A percentile compares a stretch with the other conserved stretches of the same genome.
Evolutionary conservation across 305 asterid species (phyloP).

Genomic region (Fraxinus xanthoxyloides): DNA sequence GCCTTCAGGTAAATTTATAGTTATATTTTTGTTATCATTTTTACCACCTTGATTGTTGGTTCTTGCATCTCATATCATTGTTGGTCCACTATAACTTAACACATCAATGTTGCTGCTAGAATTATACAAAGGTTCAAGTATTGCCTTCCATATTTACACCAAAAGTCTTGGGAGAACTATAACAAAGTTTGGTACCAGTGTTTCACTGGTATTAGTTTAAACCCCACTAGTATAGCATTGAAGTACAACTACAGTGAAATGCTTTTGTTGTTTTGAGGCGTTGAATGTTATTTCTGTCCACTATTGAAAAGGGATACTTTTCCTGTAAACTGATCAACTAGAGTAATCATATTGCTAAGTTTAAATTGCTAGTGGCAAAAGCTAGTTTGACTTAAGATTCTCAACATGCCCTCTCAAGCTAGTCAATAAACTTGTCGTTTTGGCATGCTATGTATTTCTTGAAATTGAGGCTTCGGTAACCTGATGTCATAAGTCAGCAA

Average conservation of each 20-base stretch:
- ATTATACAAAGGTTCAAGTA: neutral
- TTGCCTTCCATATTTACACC: neutral
- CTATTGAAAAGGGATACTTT: no score
- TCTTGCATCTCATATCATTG: neutral
- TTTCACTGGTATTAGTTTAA: neutral
- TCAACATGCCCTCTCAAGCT: neutral
- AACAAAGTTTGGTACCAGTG: neutral
- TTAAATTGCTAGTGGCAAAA: neutral
- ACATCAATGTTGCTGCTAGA: neutral
- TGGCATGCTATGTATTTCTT: neutral
- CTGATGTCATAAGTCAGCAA: neutral
- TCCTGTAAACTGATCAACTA: neutral
- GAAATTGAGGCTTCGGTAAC: neutral
- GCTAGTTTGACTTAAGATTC: neutral
- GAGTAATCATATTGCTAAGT: neutral
- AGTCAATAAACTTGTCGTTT: neutral
- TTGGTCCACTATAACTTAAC: neutral
- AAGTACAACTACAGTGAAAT: no score
- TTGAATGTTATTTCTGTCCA: neutral
- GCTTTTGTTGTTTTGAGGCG: neutral
- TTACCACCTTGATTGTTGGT: neutral
- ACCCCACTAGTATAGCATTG: neutral
- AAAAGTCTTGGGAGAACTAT: neutral
- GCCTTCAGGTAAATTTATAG: constrained; percentile 65
- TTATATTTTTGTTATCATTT: neutral